phyloP scores from a whole-genome alignment of 441 rosid genomes.

The Pelargonium myrrhifolium region DNA sequence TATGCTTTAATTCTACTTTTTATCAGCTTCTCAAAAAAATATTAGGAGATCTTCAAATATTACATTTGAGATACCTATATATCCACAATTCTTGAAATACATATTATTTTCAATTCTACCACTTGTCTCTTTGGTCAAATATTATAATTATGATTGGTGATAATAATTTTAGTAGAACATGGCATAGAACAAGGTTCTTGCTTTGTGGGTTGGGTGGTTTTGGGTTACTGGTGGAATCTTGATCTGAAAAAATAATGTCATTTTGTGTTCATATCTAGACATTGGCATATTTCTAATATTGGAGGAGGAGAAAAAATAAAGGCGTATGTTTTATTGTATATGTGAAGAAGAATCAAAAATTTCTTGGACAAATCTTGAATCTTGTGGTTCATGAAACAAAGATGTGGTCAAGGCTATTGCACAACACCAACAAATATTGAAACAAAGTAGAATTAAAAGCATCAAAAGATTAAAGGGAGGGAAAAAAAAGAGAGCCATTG shows the following conservation, averaged over 20 bases:
- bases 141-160: too few species aligned
- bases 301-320: background rate
- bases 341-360: background rate
- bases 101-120: background rate
- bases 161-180: background rate
- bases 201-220: background rate
- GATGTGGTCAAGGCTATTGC: background rate
- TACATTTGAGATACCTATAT: background rate
- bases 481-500: background rate
- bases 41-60: too few species aligned
- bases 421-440: background rate
- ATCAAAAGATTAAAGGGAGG: background rate
- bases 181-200: background rate
- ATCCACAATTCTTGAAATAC: background rate
- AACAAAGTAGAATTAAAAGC: background rate
- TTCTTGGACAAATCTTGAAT: constrained; percentile 1
- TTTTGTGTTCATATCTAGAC: background rate
- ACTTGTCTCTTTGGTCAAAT: background rate
- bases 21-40: background rate
- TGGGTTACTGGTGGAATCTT: background rate
- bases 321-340: background rate
- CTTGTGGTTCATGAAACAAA: constrained; percentile 1
- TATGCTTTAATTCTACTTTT: background rate
- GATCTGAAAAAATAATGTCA: background rate
- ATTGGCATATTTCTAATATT: background rate